phyloP scores from a whole-genome alignment of 148 eudicot species.

The Vaccinium darrowii region DNA sequence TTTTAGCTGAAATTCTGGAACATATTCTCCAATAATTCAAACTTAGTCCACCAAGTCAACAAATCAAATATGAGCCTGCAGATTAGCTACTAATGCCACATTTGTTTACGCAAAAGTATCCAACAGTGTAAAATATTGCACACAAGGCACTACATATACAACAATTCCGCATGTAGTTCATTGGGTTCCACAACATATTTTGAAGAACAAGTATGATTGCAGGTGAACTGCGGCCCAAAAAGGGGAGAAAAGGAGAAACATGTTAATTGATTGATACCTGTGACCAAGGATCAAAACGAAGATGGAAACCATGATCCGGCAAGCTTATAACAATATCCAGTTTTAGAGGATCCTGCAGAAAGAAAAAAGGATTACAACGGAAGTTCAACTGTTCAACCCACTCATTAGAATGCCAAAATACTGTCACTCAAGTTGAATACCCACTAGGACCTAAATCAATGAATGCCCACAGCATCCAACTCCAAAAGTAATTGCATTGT shows the following conservation, averaged over 20 bases:
- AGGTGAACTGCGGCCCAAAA: background rate
- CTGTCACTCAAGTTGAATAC: background rate
- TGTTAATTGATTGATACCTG: slow-evolving; percentile 48
- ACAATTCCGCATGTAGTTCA: background rate
- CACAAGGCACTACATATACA: background rate
- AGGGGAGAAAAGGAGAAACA: background rate
- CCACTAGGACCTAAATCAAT: background rate
- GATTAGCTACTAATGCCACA: background rate
- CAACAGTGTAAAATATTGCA: background rate
- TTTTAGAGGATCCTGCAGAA: slow-evolving; percentile 78
- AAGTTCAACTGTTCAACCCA: background rate
- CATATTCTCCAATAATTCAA: background rate
- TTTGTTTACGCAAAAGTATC: background rate
- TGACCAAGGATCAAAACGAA: slow-evolving; percentile 89
- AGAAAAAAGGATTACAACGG: slow-evolving; percentile 9
- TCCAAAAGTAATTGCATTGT: background rate
- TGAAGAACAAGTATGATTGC: background rate
- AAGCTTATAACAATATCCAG: slow-evolving; percentile 91
- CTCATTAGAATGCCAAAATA: background rate
- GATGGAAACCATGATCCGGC: slow-evolving; percentile 95
- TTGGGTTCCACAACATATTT: background rate
- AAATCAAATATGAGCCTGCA: background rate
- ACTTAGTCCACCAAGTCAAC: background rate
- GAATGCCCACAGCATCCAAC: background rate
- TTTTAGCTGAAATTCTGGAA: background rate